Evolutionary conservation across 2,329 filamentous ascomycete species (phyloP), one percentile per base, ranked within the genome.

Genomic region (Herpotrichia juniperi): DNA sequence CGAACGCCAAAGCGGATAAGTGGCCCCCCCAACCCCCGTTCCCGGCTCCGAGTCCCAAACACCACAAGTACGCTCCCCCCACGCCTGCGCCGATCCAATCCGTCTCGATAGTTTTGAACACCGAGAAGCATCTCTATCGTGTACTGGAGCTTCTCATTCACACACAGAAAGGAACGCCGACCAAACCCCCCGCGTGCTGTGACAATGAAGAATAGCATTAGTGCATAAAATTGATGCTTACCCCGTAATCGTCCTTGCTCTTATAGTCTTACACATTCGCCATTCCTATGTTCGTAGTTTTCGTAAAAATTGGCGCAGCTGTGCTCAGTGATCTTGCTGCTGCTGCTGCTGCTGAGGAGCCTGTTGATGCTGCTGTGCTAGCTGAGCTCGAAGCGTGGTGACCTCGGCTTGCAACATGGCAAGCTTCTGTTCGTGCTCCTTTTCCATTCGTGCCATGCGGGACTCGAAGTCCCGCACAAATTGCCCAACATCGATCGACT

Each of bases 381-480:
- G 63, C 46, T 73, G 71, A 4, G 67, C 72, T 24, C 71, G 71
- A 22, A 75, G 58, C 10, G 65, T 69, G 6, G 66, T 71, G 30
- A 81, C 69, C 57, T 81, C 78, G 40, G 75, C 75, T 54, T 79
- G 74, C 61, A 80, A 53, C 8, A 72, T 67, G 8, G 67, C 64
- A 39, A 81, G 78, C 43, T 75, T 74, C 44, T 75, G 61, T 48
- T 78, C 76, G 56, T 80, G 76, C 51, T 81, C 79, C 59, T 80
- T 76, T 51, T 77, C 73, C 71, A 77, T 78, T 22, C 74, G 63
- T 16, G 70, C 68, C 68, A 80, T 76, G 16, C 75, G 71, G 28
- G 64, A 82, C 65, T 93, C 89, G 44, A 93, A 77, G 16, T 80
- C 81, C 50, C 90, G 86, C 28, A 93, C 83, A 63, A 91, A 91